These are phyloP conservation scores for Kwoniella shivajii DNA, from an alignment of 1,284 basidiomycete species.

Conservation along the genomic window DNA sequence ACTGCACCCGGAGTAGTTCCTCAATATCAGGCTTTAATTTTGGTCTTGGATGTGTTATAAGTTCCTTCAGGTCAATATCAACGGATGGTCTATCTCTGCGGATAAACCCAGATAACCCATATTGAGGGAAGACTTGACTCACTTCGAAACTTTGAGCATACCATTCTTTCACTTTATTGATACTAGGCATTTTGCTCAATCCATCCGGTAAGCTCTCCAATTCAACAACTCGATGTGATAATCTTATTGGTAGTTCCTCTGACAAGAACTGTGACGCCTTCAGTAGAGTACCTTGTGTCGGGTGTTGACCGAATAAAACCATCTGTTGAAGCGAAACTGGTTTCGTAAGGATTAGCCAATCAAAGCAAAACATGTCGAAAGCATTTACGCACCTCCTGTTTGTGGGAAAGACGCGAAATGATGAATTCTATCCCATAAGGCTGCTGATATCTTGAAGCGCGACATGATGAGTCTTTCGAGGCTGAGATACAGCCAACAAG, in stretches of 20 bases:
- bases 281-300: constrained; percentile 81
- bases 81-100: too few relatives aligned
- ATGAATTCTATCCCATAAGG: constrained; percentile 90
- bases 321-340: constrained; percentile 88
- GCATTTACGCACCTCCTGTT: constrained; percentile 70
- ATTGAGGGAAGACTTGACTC: constrained; percentile 35
- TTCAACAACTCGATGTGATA: constrained; percentile 96
- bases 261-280: constrained; percentile 81
- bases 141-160: constrained; percentile 99
- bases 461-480: constrained; percentile 49
- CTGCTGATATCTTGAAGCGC: constrained; percentile 65
- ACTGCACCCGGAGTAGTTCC: constrained; percentile 64
- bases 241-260: constrained; percentile 80
- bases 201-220: constrained; percentile 93
- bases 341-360: not conserved
- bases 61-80: constrained; percentile 65
- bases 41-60: constrained; percentile 80
- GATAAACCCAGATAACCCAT: too few relatives aligned
- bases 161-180: constrained; percentile 96
- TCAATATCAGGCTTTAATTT: constrained; percentile 68
- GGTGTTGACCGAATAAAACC: constrained; percentile 84
- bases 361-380: not conserved
- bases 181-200: constrained; percentile 87
- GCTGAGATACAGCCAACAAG: too few relatives aligned
- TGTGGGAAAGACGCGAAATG: constrained; percentile 94